Conservation (phyloP, 192 early-diverging fungal species). For the Linnemannia hyalina region DNA sequence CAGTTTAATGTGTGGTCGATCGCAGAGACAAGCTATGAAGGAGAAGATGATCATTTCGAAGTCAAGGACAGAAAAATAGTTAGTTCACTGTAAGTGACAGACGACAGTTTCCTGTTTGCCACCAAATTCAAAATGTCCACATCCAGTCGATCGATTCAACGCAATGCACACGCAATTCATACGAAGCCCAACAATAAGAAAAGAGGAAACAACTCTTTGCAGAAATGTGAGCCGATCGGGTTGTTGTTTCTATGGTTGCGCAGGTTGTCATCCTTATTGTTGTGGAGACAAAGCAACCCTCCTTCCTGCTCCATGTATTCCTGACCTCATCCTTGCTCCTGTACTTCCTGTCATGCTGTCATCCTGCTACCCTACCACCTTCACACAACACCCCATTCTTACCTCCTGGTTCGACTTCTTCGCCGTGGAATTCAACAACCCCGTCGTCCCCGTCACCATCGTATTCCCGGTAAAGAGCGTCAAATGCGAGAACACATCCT, state of each 20-base stretch:
- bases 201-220: background rate
- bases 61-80: background rate
- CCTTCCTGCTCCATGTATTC: background rate
- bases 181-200: background rate
- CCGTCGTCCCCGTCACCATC: conserved; percentile 57
- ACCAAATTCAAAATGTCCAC: background rate
- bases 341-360: background rate
- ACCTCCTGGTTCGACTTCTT: conserved; percentile 66
- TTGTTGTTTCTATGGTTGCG: background rate
- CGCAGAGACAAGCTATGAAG: conserved; percentile 58
- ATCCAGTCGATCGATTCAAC: background rate
- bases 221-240: background rate
- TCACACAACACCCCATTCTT: background rate
- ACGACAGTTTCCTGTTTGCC: background rate
- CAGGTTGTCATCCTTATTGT: background rate
- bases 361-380: background rate
- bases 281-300: background rate
- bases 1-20: conserved; percentile 58
- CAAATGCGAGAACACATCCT: conserved; percentile 46
- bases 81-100: background rate
- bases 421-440: conserved; percentile 32
- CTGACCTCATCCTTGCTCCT: background rate
- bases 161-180: background rate
- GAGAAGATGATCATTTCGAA: background rate
- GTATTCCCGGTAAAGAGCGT: conserved; percentile 64